A percentile compares a stretch with the other conserved stretches of the same genome.
These are phyloP conservation scores for Filosporella fistucella DNA, from an alignment of 495 filamentous ascomycete genomes.

Conservation along the genomic window DNA sequence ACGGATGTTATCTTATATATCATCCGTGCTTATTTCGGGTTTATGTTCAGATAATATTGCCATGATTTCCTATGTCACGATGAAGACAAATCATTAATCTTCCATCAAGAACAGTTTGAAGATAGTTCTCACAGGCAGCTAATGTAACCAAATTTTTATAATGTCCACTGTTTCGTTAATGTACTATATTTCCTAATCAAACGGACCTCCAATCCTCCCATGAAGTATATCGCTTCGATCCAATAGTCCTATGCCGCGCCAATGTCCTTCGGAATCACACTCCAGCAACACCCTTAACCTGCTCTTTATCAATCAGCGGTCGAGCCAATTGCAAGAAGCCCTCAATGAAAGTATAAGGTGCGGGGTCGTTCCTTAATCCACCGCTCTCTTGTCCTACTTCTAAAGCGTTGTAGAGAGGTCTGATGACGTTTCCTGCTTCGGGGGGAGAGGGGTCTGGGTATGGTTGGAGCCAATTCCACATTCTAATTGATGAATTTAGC, in stretches of 20 bases:
- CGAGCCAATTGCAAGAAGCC: constrained; percentile 37
- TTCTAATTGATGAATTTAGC: not conserved
- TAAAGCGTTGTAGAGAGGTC: constrained; percentile 21
- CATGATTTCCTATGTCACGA: too few relatives aligned
- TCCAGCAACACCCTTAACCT: not conserved
- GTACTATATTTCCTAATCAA: too few relatives aligned
- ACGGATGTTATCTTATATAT: too few relatives aligned
- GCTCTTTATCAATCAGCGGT: not conserved
- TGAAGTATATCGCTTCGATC: too few relatives aligned
- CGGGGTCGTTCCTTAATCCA: constrained; percentile 27
- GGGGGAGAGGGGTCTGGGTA: constrained; percentile 16
- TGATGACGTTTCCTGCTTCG: not conserved
- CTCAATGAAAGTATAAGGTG: constrained; percentile 39
- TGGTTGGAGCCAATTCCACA: constrained; percentile 47
- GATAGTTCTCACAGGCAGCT: too few relatives aligned
- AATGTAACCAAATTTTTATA: too few relatives aligned
- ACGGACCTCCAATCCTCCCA: too few relatives aligned
- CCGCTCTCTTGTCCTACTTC: constrained; percentile 23
- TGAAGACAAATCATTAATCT: too few relatives aligned
- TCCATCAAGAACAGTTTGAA: too few relatives aligned
- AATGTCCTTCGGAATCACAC: not conserved
- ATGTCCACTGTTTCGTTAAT: too few relatives aligned
- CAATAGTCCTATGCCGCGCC: not conserved
- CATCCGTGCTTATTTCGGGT: too few relatives aligned
- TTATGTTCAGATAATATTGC: too few relatives aligned